phyloP scores from a whole-genome alignment of 2,329 filamentous ascomycete species.

The Neofusicoccum parvum region DNA sequence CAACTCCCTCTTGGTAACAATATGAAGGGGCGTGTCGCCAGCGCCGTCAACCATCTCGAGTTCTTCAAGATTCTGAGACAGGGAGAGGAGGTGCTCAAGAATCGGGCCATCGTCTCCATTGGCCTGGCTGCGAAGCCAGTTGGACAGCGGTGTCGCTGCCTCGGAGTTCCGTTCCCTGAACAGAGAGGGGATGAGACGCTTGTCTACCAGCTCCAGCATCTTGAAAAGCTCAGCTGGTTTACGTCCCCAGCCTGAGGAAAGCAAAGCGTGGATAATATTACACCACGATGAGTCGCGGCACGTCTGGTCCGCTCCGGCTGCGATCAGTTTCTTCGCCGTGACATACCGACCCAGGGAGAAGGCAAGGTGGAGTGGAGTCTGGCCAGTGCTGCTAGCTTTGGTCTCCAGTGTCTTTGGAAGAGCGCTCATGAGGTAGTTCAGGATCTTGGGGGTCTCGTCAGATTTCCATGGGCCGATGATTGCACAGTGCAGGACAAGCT shows the following conservation, averaged over 20 bases:
- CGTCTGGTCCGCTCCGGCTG: constrained; percentile 70
- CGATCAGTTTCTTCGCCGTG: constrained; percentile 63
- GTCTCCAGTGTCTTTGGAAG: constrained; percentile 65
- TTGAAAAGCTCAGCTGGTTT: constrained; percentile 38
- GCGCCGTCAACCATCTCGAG: constrained; percentile 63
- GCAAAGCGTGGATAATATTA: constrained; percentile 69
- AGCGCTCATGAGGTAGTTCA: constrained; percentile 67
- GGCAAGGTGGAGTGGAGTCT: constrained; percentile 71
- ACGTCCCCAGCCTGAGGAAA: constrained; percentile 27
- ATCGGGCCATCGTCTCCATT: neutral
- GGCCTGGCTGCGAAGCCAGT: constrained; percentile 25
- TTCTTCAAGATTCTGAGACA: constrained; percentile 51
- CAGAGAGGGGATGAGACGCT: constrained; percentile 58
- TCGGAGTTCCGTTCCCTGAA: constrained; percentile 60
- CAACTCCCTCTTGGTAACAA: constrained; percentile 48
- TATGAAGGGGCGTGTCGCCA: constrained; percentile 68
- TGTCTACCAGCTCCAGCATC: constrained; percentile 62
- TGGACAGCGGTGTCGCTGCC: constrained; percentile 66
- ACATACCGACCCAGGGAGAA: constrained; percentile 58
- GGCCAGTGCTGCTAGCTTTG: constrained; percentile 52
- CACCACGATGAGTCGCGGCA: constrained; percentile 61
- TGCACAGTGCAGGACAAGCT: constrained; percentile 67
- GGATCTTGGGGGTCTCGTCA: constrained; percentile 53
- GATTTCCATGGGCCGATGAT: constrained; percentile 35
- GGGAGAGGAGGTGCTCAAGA: constrained; percentile 34